Evolutionary conservation across 768 basidiomycete species (phyloP).

Genomic region (Fomitopsis serialis): DNA sequence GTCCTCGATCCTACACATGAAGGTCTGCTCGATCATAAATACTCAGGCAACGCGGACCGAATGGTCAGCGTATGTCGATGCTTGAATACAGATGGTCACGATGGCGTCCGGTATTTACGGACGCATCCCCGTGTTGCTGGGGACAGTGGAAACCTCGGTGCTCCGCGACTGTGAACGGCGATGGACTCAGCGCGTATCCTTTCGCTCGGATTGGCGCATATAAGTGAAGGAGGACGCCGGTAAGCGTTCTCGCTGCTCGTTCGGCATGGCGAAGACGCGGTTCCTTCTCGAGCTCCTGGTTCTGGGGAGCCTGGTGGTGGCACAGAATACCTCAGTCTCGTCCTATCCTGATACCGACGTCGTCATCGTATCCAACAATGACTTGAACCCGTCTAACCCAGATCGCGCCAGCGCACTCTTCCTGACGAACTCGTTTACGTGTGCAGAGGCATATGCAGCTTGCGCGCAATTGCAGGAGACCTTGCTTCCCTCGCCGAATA

Average conservation of each 20-base stretch:
- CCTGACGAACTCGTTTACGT: background rate
- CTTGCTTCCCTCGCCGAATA: background rate
- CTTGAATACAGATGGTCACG: background rate
- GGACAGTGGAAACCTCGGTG: background rate
- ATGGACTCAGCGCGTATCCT: background rate
- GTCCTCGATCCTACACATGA: background rate
- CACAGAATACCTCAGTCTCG: background rate
- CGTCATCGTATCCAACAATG: constrained; percentile 7
- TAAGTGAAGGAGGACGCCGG: background rate
- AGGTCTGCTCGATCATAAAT: background rate
- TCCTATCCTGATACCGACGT: constrained; percentile 4
- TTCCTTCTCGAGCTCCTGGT: background rate
- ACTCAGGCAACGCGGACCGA: background rate
- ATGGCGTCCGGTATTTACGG: background rate
- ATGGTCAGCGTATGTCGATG: background rate
- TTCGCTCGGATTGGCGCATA: background rate
- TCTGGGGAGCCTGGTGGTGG: background rate
- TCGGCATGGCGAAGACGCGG: background rate
- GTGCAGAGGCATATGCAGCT: background rate
- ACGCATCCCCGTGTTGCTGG: background rate
- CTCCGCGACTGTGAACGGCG: background rate
- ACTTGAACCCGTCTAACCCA: constrained; percentile 5
- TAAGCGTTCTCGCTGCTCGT: background rate
- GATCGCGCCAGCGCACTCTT: constrained; percentile 2
- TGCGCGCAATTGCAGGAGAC: constrained; percentile 3